phyloP scores from a whole-genome alignment of 495 filamentous ascomycete species.

The Thermochaetoides thermophila region DNA sequence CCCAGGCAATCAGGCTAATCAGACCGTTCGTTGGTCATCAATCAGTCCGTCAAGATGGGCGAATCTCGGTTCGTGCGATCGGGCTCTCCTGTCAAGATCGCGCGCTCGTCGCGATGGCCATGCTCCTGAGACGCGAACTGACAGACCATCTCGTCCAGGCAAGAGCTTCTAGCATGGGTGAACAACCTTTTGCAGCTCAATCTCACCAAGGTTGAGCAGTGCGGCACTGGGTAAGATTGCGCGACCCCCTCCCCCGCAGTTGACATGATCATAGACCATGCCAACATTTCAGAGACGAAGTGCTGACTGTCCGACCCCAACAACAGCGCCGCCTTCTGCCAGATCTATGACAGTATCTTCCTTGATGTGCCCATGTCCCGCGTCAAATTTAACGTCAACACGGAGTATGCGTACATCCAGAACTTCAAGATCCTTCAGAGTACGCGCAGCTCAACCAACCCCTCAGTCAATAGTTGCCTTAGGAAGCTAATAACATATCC shows the following conservation, averaged over 20 bases:
- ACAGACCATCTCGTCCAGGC: slow-evolving; percentile 37
- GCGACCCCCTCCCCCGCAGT: slow-evolving; percentile 23
- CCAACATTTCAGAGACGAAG: no score
- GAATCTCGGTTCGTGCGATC: slow-evolving; percentile 22
- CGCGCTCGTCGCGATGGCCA: slow-evolving; percentile 1
- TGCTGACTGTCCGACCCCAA: slow-evolving; percentile 7
- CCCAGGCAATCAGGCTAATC: no score
- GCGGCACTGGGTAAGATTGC: slow-evolving; percentile 77
- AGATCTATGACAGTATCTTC: slow-evolving; percentile 95
- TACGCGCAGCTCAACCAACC: slow-evolving; percentile 36
- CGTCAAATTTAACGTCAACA: slow-evolving; percentile 96
- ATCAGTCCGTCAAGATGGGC: slow-evolving; percentile 21
- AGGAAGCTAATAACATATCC: slow-evolving; percentile 9
- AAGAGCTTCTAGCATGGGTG: slow-evolving; percentile 92
- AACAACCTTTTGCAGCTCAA: slow-evolving; percentile 96
- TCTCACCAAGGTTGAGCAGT: slow-evolving; percentile 97
- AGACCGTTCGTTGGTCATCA: no score
- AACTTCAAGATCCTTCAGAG: slow-evolving; percentile 97
- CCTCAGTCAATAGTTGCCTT: not conserved
- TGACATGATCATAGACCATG: no score
- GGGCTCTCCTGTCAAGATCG: not conserved
- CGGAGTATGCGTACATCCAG: slow-evolving; percentile 91
- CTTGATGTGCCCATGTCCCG: slow-evolving; percentile 89
- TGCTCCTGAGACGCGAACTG: slow-evolving; percentile 4
- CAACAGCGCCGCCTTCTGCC: slow-evolving; percentile 80